Evolutionary conservation across 805 yeast species (phyloP), one percentile per base, ranked within the genome.

Genomic region (Maudiozyma barnettii): DNA sequence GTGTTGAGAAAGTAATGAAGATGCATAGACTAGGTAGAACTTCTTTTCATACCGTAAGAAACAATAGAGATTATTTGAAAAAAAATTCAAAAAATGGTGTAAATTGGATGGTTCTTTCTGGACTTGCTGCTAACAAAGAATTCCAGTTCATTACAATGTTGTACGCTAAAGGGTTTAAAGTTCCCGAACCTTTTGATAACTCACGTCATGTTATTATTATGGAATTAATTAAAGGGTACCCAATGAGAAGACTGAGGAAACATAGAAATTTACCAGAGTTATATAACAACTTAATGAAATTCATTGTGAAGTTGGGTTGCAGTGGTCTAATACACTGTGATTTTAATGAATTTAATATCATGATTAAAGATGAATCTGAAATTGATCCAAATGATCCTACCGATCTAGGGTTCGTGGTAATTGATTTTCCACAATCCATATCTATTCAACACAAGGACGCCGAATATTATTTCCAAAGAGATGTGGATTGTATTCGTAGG

Each of bases 371-470:
- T 30, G 77, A 76, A 39, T 75, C 72, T 5, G 68, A 69, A 41
- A 76, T 73, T 4, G 68, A 69, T 19, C 71, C 62, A 38, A 60
- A 72, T 18, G 69, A 67, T 49, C 67, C 69, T 16, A 71, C 63
- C 48, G 86, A 81, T 47, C 67, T 69, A 39, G 93, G 86, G 44
- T 87, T 89, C 58, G 83, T 90, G 19, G 96, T 93, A 23, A 91
- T 93, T 58, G 99, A 93, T 73, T 93, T 93, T 73, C 99, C 99
- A 3, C 99, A 93, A 67, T 91, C 97, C 78, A 84, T 93, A 16
- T 87, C 96, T 20, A 85, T 86, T 41, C 90, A 84, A 54, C 99
- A 93, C 61, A 74, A 72, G 3, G 96, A 93, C 63, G 97, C 98
- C 6, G 82, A 82, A 52, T 77, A 74, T 48, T 90, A 87, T 64